Conservation (phyloP, 352 stramenopile species). For the Phytophthora fragariae region DNA sequence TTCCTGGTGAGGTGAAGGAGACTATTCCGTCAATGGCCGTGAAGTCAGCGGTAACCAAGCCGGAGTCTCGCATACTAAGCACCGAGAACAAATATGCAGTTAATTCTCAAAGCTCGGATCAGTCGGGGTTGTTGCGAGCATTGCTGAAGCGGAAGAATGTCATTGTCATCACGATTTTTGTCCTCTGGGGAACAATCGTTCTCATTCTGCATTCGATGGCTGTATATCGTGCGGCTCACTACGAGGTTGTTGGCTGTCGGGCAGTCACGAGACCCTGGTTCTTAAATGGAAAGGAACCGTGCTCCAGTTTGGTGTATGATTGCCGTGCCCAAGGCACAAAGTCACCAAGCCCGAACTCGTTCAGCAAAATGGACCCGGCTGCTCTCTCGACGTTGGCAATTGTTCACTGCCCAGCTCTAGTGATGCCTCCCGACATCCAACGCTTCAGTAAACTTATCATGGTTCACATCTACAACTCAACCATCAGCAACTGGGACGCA, state of each 20-base stretch:
- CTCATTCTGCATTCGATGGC: slow-evolving; percentile 20
- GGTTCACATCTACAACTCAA: slow-evolving; percentile 31
- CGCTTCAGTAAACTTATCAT: slow-evolving; percentile 15
- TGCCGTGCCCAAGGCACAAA: slow-evolving; percentile 4
- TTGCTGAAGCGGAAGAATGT: slow-evolving; percentile 19
- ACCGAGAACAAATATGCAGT: neutral
- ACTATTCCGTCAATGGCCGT: neutral
- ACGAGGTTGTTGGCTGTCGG: slow-evolving; percentile 20
- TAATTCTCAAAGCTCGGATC: neutral
- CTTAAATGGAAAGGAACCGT: slow-evolving; percentile 32
- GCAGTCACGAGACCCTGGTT: slow-evolving; percentile 29
- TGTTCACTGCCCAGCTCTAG: slow-evolving; percentile 13
- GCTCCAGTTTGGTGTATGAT: slow-evolving; percentile 33
- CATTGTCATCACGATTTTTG: slow-evolving; percentile 13
- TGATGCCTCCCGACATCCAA: slow-evolving; percentile 20
- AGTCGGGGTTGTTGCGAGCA: neutral
- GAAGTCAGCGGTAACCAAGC: neutral
- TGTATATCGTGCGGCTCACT: slow-evolving; percentile 15
- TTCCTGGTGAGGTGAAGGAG: neutral
- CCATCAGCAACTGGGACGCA: slow-evolving; percentile 21
- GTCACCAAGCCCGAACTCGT: slow-evolving; percentile 20
- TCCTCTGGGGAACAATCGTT: slow-evolving; percentile 24
- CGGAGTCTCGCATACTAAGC: neutral
- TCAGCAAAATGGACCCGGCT: slow-evolving; percentile 21
- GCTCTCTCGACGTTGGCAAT: slow-evolving; percentile 22